Evolutionary conservation across 148 eudicot genomes (phyloP).

Genomic region (Dysphania ambrosioides): DNA sequence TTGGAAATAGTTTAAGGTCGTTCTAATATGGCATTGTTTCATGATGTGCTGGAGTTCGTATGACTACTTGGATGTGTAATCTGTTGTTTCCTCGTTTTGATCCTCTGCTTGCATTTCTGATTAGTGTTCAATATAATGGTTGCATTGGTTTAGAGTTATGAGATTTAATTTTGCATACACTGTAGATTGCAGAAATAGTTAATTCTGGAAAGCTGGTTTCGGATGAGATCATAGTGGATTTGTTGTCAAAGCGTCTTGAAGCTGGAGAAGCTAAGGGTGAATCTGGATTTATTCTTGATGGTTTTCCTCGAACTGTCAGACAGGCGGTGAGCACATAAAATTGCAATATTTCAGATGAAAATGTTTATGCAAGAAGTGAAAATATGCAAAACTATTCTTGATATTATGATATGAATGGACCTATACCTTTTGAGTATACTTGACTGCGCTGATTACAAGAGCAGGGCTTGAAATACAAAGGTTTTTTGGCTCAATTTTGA

Average conservation of each 20-base stretch:
- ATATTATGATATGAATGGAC: background rate
- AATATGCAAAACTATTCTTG: background rate
- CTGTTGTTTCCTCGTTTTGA: background rate
- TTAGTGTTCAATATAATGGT: background rate
- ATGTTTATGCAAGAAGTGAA: background rate
- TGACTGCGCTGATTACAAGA: no score
- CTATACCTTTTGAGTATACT: background rate
- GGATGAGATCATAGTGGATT: constrained; percentile 69
- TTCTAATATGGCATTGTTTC: background rate
- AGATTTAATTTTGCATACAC: constrained; percentile 1
- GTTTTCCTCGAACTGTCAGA: constrained; percentile 86
- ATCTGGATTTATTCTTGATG: constrained; percentile 91
- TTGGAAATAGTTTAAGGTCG: no score
- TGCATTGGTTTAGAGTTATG: constrained; percentile 1
- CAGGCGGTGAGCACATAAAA: constrained; percentile 69
- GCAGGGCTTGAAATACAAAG: background rate
- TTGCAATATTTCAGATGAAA: background rate
- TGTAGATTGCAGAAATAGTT: constrained; percentile 82
- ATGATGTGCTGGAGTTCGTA: background rate
- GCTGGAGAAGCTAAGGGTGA: constrained; percentile 69
- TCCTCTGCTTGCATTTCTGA: background rate
- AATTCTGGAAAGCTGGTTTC: constrained; percentile 77
- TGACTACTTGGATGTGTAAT: background rate
- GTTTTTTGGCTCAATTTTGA: background rate
- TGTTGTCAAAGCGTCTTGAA: constrained; percentile 79